phyloP scores from a whole-genome alignment of 2,329 filamentous ascomycete species.

The Pseudogymnoascus sp. region DNA sequence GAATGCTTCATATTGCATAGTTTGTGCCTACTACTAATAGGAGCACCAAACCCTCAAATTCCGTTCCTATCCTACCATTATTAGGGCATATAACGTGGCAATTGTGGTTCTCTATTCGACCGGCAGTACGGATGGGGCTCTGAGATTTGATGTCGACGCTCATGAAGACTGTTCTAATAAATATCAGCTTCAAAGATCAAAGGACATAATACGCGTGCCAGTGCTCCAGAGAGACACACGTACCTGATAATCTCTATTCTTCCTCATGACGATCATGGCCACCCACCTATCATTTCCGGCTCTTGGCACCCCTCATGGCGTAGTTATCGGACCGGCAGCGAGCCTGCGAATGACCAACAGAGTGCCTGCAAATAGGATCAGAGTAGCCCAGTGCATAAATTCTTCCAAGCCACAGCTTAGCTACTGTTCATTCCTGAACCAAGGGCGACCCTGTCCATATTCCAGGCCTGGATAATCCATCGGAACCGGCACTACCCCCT shows the following conservation, averaged over 20 bases:
- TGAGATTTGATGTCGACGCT: not conserved
- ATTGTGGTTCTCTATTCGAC: not conserved
- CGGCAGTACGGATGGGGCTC: not conserved
- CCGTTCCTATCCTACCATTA: not conserved
- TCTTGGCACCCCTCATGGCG: not conserved
- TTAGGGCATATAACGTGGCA: not conserved
- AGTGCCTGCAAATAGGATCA: not conserved
- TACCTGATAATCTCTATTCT: not conserved
- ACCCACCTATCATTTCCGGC: not conserved
- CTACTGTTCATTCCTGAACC: constrained; percentile 17
- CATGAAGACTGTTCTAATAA: constrained; percentile 1
- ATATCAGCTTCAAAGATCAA: not conserved
- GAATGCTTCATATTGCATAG: not conserved
- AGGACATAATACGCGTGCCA: not conserved
- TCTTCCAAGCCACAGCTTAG: not conserved
- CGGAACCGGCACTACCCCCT: constrained; percentile 50
- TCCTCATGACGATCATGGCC: not conserved
- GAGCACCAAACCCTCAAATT: not conserved
- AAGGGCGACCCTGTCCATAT: constrained; percentile 24
- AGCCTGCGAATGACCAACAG: not conserved
- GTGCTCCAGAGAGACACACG: not conserved
- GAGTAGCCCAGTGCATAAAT: not conserved
- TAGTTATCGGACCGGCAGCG: not conserved
- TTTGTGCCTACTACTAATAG: not conserved
- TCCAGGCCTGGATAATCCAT: constrained; percentile 49